phyloP scores from a whole-genome alignment of 2,329 filamentous ascomycete genomes.

The Trichoderma endophyticum region DNA sequence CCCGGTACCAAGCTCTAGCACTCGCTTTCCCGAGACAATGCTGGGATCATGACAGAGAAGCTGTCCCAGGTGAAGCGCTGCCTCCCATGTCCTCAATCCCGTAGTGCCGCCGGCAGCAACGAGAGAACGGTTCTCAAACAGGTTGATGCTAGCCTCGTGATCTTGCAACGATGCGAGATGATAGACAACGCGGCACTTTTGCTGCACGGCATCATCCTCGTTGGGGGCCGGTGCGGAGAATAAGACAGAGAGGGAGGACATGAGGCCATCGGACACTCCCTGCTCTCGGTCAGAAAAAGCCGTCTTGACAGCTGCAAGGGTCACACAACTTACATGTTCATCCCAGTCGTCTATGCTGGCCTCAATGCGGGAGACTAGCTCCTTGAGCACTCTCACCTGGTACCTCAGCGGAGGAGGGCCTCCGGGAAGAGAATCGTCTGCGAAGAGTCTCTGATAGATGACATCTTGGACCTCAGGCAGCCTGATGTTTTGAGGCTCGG shows the following conservation, averaged over 20 bases:
- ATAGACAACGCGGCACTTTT: constrained; percentile 74
- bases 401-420: constrained; percentile 67
- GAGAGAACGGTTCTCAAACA: constrained; percentile 66
- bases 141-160: constrained; percentile 45
- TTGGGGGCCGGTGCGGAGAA: constrained; percentile 62
- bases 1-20: constrained; percentile 73
- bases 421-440: constrained; percentile 46
- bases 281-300: constrained; percentile 41
- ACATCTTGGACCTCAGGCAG: constrained; percentile 60
- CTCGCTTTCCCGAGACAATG: constrained; percentile 50
- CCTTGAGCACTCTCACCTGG: constrained; percentile 68
- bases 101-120: constrained; percentile 71
- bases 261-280: constrained; percentile 81
- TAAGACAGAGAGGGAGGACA: constrained; percentile 63
- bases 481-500: constrained; percentile 56
- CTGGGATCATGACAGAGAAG: constrained; percentile 55
- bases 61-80: constrained; percentile 68
- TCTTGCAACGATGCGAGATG: constrained; percentile 37
- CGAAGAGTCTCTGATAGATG: constrained; percentile 66
- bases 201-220: constrained; percentile 64
- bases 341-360: constrained; percentile 75
- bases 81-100: constrained; percentile 78
- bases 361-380: constrained; percentile 68
- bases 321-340: constrained; percentile 67
- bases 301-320: not conserved